Percentiles rank a stretch among this genome's conserved stretches.
Conservation (phyloP, 129 eudicot species). For the Glebionis coronaria region DNA sequence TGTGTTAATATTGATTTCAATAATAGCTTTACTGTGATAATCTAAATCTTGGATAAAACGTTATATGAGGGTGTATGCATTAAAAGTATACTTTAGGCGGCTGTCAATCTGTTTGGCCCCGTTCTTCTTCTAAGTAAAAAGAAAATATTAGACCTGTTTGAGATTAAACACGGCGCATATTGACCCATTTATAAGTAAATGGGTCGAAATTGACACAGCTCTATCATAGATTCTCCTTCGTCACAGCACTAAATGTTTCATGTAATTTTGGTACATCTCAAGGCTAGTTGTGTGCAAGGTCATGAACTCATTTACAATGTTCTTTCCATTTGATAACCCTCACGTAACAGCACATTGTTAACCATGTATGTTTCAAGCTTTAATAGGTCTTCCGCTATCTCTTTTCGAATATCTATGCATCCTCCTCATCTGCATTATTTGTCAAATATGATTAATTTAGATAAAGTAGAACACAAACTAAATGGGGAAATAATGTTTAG, state of each 20-base stretch:
- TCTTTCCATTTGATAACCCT: neutral
- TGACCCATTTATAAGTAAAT: too few species aligned
- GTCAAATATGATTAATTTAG: constrained; percentile 4
- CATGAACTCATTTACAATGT: constrained; percentile 6
- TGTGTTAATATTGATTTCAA: too few species aligned
- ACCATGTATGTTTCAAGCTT: neutral
- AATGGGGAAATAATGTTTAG: constrained; percentile 35
- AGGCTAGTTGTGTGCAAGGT: constrained; percentile 1
- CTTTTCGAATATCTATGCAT: neutral
- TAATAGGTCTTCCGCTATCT: neutral
- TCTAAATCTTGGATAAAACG: too few species aligned
- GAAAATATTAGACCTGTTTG: too few species aligned
- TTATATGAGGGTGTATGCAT: too few species aligned
- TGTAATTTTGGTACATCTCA: neutral
- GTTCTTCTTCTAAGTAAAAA: too few species aligned
- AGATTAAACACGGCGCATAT: too few species aligned
- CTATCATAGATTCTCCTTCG: neutral
- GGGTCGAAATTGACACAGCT: too few species aligned
- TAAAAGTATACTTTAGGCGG: too few species aligned
- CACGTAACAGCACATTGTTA: neutral
- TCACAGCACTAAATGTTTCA: neutral
- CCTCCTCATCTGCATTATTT: constrained; percentile 10
- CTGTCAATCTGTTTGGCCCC: too few species aligned
- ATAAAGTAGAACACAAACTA: constrained; percentile 21
- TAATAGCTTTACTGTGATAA: too few species aligned